These are phyloP conservation scores for Penicillium sp. DNA, from an alignment of 2,329 filamentous ascomycete species.

Conservation along the genomic window DNA sequence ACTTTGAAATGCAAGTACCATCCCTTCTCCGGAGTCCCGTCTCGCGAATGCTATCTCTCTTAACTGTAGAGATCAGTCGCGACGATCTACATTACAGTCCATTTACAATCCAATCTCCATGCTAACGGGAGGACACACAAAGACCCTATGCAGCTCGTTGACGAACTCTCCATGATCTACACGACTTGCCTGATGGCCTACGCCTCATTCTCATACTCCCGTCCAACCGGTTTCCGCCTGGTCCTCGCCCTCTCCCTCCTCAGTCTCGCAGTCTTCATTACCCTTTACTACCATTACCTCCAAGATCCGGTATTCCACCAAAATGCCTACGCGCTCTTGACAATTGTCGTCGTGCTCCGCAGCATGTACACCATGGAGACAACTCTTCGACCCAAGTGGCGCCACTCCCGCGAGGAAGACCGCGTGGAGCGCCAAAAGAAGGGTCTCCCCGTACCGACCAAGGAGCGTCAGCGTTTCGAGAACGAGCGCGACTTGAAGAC, in stretches of 20 bases:
- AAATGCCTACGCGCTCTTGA: constrained; percentile 74
- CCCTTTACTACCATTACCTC: constrained; percentile 77
- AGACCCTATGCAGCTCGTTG: constrained; percentile 73
- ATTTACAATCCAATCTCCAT: not conserved
- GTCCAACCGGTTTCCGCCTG: constrained; percentile 55
- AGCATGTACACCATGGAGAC: constrained; percentile 78
- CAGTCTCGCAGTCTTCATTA: constrained; percentile 68
- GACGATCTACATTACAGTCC: not conserved
- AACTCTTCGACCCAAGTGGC: constrained; percentile 62
- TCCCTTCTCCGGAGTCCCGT: not conserved
- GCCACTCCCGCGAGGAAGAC: constrained; percentile 53
- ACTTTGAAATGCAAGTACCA: constrained; percentile 61
- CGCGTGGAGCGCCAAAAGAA: constrained; percentile 44
- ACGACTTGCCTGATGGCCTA: constrained; percentile 71
- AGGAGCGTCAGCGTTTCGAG: constrained; percentile 52
- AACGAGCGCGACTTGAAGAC: constrained; percentile 61
- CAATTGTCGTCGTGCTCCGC: constrained; percentile 69
- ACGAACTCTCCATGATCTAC: constrained; percentile 73
- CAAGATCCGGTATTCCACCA: constrained; percentile 85
- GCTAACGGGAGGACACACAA: constrained; percentile 25
- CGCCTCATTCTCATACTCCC: constrained; percentile 74
- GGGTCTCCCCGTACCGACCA: constrained; percentile 46
- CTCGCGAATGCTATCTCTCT: not conserved
- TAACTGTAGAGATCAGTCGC: not conserved
- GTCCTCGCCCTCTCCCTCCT: constrained; percentile 62